Evolutionary conservation across 768 basidiomycete species (phyloP).

Genomic region (Porphyrellus cyaneotinctus): DNA sequence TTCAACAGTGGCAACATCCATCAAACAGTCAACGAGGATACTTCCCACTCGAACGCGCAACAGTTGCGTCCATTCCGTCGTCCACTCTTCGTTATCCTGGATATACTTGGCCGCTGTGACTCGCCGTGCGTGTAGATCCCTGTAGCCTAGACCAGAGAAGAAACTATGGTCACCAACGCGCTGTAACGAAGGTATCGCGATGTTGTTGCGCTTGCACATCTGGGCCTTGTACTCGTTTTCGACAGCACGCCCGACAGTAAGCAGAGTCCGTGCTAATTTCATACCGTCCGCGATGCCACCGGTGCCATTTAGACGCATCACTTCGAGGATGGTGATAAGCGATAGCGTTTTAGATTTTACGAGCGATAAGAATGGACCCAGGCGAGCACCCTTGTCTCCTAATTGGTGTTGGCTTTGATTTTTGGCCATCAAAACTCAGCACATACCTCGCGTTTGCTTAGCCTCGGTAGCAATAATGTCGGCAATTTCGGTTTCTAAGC

Average conservation of each 20-base stretch:
- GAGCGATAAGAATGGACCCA: constrained; percentile 72
- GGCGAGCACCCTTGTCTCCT: constrained; percentile 20
- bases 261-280: constrained; percentile 81
- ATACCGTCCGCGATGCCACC: constrained; percentile 81
- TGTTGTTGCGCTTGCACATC: constrained; percentile 63
- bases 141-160: constrained; percentile 60
- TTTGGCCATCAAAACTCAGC: not conserved
- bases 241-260: constrained; percentile 76
- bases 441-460: constrained; percentile 21
- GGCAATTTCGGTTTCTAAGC: constrained; percentile 49
- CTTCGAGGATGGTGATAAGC: constrained; percentile 82
- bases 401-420: not conserved
- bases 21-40: constrained; percentile 75
- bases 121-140: constrained; percentile 57
- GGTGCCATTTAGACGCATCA: constrained; percentile 75
- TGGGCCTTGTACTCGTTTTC: constrained; percentile 90
- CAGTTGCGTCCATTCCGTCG: constrained; percentile 77
- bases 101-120: constrained; percentile 62
- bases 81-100: constrained; percentile 66
- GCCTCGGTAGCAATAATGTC: constrained; percentile 40
- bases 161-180: constrained; percentile 36
- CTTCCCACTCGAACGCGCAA: constrained; percentile 76
- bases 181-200: constrained; percentile 40
- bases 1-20: constrained; percentile 77
- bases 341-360: constrained; percentile 77